A percentile compares a stretch with the other conserved stretches of the same genome.
Evolutionary conservation across 1,284 basidiomycete genomes (phyloP).

Genomic region (Dichomitus squalens): DNA sequence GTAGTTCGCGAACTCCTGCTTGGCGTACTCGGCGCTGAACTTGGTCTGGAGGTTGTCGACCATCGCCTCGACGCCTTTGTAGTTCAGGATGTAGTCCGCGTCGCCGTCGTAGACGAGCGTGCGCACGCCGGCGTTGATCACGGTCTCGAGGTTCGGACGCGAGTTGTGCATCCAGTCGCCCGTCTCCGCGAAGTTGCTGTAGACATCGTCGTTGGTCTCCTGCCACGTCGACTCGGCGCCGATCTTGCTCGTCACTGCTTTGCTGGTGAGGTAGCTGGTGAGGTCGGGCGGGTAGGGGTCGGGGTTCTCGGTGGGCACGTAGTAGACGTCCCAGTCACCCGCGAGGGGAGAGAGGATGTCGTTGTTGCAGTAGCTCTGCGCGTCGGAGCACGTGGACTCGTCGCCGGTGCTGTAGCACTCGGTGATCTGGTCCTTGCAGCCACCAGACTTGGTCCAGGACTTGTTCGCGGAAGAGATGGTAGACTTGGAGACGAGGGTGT

Average conservation of each 20-base stretch:
- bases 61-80: constrained; percentile 63
- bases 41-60: constrained; percentile 31
- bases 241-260: constrained; percentile 41
- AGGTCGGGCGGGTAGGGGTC: constrained; percentile 61
- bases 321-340: constrained; percentile 54
- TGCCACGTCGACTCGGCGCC: constrained; percentile 56
- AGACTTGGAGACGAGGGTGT: constrained; percentile 37
- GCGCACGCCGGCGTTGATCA: constrained; percentile 61
- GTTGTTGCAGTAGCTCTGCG: constrained; percentile 59
- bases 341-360: constrained; percentile 52
- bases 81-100: constrained; percentile 65
- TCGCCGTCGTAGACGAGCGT: constrained; percentile 58
- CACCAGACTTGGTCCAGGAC: constrained; percentile 45
- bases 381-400: constrained; percentile 51
- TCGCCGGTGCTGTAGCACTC: constrained; percentile 50
- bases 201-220: constrained; percentile 47
- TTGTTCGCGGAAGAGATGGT: constrained; percentile 38
- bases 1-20: constrained; percentile 47
- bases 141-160: constrained; percentile 53
- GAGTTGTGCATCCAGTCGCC: constrained; percentile 71
- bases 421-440: constrained; percentile 56
- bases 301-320: constrained; percentile 49
- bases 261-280: constrained; percentile 41
- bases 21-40: constrained; percentile 35
- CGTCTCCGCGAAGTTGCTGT: constrained; percentile 57